phyloP scores from a whole-genome alignment of 164 flowering plant genomes.

The Akebia trifoliata region DNA sequence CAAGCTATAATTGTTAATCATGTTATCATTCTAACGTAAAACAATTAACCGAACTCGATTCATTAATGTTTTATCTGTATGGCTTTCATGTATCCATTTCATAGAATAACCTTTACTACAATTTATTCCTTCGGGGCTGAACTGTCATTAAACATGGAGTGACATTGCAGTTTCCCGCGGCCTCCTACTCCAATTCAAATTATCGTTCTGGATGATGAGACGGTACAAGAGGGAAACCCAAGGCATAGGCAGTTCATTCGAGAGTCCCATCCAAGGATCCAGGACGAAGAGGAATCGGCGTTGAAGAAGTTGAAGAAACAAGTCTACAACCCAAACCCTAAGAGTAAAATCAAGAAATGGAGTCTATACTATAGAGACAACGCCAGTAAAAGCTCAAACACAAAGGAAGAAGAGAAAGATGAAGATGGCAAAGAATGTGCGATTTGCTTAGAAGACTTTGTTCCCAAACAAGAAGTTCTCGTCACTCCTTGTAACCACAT shows the following conservation, averaged over 20 bases:
- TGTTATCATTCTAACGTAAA: no score
- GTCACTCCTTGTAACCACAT: constrained; percentile 84
- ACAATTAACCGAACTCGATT: no score
- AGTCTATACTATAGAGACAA: constrained; percentile 40
- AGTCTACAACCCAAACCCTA: constrained; percentile 35
- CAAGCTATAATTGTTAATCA: no score
- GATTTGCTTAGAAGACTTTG: constrained; percentile 82
- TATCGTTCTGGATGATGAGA: constrained; percentile 11
- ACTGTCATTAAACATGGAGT: not conserved
- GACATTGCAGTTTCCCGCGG: constrained; percentile 8
- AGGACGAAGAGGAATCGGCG: constrained; percentile 24
- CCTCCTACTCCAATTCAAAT: constrained; percentile 16
- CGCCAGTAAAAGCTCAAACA: not conserved
- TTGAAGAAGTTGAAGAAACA: constrained; percentile 42
- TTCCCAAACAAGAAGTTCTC: constrained; percentile 43
- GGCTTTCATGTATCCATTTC: no score
- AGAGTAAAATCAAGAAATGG: constrained; percentile 20
- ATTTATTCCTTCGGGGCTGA: no score
- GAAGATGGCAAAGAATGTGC: constrained; percentile 60
- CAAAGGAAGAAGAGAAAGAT: constrained; percentile 24
- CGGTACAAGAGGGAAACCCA: constrained; percentile 10
- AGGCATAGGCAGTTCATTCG: constrained; percentile 17
- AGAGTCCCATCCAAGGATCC: constrained; percentile 16
- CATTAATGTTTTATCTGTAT: no score
- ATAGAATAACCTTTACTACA: no score